A percentile compares a stretch with the other conserved stretches of the same genome.
phyloP scores from a whole-genome alignment of 495 filamentous ascomycete species.

The Trichoderma parareesei region DNA sequence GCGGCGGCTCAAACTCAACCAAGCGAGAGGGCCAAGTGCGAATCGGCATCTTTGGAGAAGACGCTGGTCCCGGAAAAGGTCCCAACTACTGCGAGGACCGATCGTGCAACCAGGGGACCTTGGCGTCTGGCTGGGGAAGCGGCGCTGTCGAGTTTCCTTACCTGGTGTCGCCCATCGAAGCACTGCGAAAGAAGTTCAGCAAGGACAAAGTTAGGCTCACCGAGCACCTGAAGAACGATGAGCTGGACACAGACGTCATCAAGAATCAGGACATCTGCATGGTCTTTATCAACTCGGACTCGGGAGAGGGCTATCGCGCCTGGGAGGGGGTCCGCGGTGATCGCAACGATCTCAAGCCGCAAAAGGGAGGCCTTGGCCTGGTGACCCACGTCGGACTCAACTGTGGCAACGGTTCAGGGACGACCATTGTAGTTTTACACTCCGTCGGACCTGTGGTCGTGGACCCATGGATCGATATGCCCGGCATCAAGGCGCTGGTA shows the following conservation, averaged over 20 bases:
- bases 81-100: slow-evolving; percentile 72
- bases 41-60: slow-evolving; percentile 79
- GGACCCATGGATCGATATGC: slow-evolving; percentile 76
- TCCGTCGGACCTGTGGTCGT: slow-evolving; percentile 80
- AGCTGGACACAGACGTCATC: slow-evolving; percentile 25
- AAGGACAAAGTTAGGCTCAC: slow-evolving; percentile 50
- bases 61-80: slow-evolving; percentile 61
- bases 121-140: slow-evolving; percentile 84
- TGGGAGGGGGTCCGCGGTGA: slow-evolving; percentile 65
- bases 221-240: slow-evolving; percentile 50
- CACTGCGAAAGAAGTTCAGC: slow-evolving; percentile 54
- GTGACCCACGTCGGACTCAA: slow-evolving; percentile 59
- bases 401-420: slow-evolving; percentile 59
- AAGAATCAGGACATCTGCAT: slow-evolving; percentile 58
- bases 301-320: slow-evolving; percentile 56
- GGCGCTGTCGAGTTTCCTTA: slow-evolving; percentile 85
- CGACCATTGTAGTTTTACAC: slow-evolving; percentile 81
- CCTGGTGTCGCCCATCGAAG: slow-evolving; percentile 61
- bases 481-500: slow-evolving; percentile 71
- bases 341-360: slow-evolving; percentile 68
- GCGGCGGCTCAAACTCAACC: slow-evolving; percentile 19
- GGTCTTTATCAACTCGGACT: slow-evolving; percentile 56
- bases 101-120: slow-evolving; percentile 73
- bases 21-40: slow-evolving; percentile 37
- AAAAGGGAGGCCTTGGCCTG: slow-evolving; percentile 70